phyloP scores from a whole-genome alignment of 2,329 filamentous ascomycete genomes.

The Aspergillus pseudoviridinutans region DNA sequence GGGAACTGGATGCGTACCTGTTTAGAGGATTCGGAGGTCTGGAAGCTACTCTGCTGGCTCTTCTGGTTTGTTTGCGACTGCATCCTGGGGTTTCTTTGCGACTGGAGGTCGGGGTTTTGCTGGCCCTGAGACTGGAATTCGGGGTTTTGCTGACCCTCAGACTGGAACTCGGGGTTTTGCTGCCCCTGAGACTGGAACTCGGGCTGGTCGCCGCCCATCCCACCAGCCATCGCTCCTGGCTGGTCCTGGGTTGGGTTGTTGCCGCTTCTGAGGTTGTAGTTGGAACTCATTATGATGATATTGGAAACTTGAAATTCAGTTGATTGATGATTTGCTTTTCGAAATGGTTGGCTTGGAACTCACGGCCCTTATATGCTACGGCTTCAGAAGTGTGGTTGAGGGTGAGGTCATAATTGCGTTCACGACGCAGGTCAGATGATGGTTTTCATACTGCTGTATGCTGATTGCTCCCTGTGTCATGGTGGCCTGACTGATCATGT shows the following conservation, averaged over 20 bases:
- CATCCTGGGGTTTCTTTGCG: background rate
- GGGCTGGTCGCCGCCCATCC: slow-evolving; percentile 6
- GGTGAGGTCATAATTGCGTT: slow-evolving; percentile 9
- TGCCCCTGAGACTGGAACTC: slow-evolving; percentile 5
- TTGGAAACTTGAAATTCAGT: background rate
- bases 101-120: background rate
- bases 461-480: background rate
- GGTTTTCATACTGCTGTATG: no score
- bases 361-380: background rate
- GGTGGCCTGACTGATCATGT: background rate
- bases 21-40: background rate
- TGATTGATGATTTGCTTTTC: background rate
- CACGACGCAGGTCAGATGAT: background rate
- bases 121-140: background rate
- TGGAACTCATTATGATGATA: slow-evolving; percentile 13
- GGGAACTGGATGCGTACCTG: background rate
- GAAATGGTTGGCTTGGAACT: background rate
- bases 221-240: slow-evolving; percentile 39
- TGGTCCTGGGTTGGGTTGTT: slow-evolving; percentile 44
- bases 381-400: background rate
- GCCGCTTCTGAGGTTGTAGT: slow-evolving; percentile 38
- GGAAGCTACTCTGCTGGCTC: background rate
- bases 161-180: background rate
- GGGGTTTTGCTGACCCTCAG: background rate
- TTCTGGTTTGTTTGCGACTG: background rate